Base-by-base conservation (phyloP, 1,139 yeast genomes). In the Saccharomyces hybrid region DNA sequence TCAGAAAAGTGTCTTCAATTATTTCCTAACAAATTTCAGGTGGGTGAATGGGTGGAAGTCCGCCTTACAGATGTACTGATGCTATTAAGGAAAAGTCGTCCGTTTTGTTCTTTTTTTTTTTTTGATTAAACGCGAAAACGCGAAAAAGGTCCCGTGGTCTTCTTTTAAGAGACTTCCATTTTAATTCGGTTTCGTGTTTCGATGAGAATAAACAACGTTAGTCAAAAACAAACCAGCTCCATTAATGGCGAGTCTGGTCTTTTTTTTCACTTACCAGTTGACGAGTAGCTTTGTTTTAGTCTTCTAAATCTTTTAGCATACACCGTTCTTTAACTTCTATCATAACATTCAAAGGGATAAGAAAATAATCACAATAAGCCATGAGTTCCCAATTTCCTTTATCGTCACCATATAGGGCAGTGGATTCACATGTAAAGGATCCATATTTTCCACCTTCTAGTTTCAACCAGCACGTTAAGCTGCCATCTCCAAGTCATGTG, bases 341-440 rank as follows among this genome's bases (percentile, higher is more conserved):
- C 7, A 38, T 3, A 9, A 16, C 44, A 8, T n/a, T 7, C 9
- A 3, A 16, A n/a, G 9, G 44, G 5, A 8, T 38, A 38, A 38
- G 1, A 16, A 16, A 16, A n/a, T 4, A 38, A 9, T 38, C 23
- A 38, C 44, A 38, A 38, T 3, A 38, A 16, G 25, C 5, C 11
- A 38, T 38, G 44, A 38, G 44, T 9, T 38, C 26, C n/a, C 53
- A 47, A 28, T 47, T 47, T 13, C 53, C 53, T 25, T 46, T 16
- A 16, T 16, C 57, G 3, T 55, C 57, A 3, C 57, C 57, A 4
- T 27, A 53, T 14, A 50, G 49, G 16, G 20, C 28, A n/a, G 29
- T 2, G 23, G 23, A 16, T 38, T 16, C 16, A 16, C 16, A 16
- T 16, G 16, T 16, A 16, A 16, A 16, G 16, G 2, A 16, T 16